These are phyloP conservation scores for Ammopiptanthus mongolicus DNA, from an alignment of 306 rosid species.

Conservation along the genomic window DNA sequence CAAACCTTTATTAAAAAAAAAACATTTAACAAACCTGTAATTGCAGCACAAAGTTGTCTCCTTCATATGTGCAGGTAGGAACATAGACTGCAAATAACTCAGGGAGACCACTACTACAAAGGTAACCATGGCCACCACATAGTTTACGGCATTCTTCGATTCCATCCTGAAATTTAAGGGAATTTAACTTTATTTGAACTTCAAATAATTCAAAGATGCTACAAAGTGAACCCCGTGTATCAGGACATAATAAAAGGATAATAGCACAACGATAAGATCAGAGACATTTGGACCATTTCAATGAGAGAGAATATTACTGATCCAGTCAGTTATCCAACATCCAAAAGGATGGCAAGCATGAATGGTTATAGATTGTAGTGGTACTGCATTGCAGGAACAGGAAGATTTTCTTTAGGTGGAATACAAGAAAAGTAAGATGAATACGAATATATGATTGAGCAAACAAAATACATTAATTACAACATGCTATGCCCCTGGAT, in stretches of 20 bases:
- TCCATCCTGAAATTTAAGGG: constrained; percentile 59
- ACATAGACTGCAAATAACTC: constrained; percentile 96
- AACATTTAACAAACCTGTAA: constrained; percentile 62
- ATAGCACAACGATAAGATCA: constrained; percentile 4
- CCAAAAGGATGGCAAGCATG: constrained; percentile 9
- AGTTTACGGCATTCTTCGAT: constrained; percentile 95
- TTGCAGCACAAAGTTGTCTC: constrained; percentile 84
- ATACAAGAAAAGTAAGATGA: neutral
- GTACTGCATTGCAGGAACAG: neutral
- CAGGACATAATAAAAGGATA: neutral
- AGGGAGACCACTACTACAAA: constrained; percentile 94
- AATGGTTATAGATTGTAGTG: neutral
- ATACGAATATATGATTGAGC: neutral
- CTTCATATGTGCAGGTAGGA: constrained; percentile 98
- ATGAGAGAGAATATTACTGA: neutral
- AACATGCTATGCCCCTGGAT: constrained; percentile 1
- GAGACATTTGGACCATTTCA: constrained; percentile 17
- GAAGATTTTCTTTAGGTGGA: neutral
- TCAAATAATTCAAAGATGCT: neutral
- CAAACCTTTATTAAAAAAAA: too few relatives aligned
- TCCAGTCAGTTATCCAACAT: constrained; percentile 2
- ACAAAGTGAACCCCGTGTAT: neutral
- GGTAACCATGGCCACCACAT: constrained; percentile 98
- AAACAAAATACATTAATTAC: neutral
- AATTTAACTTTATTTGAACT: neutral